Conservation (phyloP, 73 alveolate species). For the Paramecium biaurelia region DNA sequence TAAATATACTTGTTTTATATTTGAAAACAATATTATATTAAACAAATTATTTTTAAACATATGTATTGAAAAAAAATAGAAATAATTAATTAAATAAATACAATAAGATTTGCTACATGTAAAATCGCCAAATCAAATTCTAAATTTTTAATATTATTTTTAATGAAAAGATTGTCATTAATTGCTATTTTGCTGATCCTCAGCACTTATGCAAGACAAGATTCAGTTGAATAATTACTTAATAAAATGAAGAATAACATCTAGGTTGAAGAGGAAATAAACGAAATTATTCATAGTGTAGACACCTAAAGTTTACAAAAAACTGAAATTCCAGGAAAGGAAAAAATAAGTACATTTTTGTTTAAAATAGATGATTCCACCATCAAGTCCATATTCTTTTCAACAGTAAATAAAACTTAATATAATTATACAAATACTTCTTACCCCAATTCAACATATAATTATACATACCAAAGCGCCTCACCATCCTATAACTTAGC, state of each 20-base stretch:
- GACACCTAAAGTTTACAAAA: not conserved
- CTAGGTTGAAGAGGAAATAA: not conserved
- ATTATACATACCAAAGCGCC: not conserved
- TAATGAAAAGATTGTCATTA: not conserved
- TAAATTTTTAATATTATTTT: not conserved
- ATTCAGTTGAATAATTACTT: not conserved
- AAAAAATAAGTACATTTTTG: not conserved
- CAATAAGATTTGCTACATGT: not conserved
- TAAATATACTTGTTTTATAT: no score
- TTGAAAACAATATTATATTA: no score
- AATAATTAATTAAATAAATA: not conserved
- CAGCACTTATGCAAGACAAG: not conserved
- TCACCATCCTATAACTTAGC: no score
- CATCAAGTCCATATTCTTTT: not conserved
- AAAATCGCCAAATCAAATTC: not conserved
- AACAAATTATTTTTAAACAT: no score
- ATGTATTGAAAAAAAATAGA: not conserved
- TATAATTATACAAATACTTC: not conserved
- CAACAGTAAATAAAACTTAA: not conserved
- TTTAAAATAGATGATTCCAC: not conserved
- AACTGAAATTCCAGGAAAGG: not conserved
- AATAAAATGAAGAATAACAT: not conserved
- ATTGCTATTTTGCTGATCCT: not conserved
- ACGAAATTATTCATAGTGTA: not conserved
- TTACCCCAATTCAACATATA: not conserved